Conservation (phyloP, 495 filamentous ascomycete species). For the Cladorrhinum samala region DNA sequence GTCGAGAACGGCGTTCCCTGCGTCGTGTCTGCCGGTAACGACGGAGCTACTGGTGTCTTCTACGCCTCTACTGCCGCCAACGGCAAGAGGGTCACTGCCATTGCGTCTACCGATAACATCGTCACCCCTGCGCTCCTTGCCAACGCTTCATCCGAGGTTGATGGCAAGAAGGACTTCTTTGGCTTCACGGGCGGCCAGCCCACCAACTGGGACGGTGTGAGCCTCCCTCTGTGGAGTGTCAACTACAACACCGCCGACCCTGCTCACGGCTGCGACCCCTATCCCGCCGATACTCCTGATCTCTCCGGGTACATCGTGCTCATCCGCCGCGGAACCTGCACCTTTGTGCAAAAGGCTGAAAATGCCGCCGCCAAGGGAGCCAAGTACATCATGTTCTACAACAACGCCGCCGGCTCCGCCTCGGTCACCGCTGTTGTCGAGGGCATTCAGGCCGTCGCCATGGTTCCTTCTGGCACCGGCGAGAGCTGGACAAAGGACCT, state of each 20-base stretch:
- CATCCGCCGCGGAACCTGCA: constrained; percentile 48
- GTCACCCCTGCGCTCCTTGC: constrained; percentile 36
- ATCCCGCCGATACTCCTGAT: constrained; percentile 42
- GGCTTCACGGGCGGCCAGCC: constrained; percentile 37
- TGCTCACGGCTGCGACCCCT: constrained; percentile 40
- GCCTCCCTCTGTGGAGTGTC: constrained; percentile 44
- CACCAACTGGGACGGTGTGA: constrained; percentile 32
- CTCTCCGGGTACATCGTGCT: constrained; percentile 48
- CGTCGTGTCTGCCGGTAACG: constrained; percentile 51
- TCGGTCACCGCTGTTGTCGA: constrained; percentile 24
- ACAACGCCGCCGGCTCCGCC: constrained; percentile 36
- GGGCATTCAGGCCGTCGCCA: constrained; percentile 33
- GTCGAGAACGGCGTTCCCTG: constrained; percentile 51
- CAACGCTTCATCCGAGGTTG: constrained; percentile 29
- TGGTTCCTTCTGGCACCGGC: constrained; percentile 41
- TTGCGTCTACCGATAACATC: constrained; percentile 49
- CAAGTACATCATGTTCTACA: constrained; percentile 51
- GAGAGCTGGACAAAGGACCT: constrained; percentile 37
- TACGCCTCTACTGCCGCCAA: constrained; percentile 49
- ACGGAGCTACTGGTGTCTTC: constrained; percentile 46
- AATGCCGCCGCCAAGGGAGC: constrained; percentile 48
- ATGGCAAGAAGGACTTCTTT: constrained; percentile 24
- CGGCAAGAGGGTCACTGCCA: constrained; percentile 43
- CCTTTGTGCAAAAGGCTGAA: constrained; percentile 41
- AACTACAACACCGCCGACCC: constrained; percentile 43